phyloP scores from a whole-genome alignment of 1,139 yeast species.

The Kurtzmaniella natalensis region DNA sequence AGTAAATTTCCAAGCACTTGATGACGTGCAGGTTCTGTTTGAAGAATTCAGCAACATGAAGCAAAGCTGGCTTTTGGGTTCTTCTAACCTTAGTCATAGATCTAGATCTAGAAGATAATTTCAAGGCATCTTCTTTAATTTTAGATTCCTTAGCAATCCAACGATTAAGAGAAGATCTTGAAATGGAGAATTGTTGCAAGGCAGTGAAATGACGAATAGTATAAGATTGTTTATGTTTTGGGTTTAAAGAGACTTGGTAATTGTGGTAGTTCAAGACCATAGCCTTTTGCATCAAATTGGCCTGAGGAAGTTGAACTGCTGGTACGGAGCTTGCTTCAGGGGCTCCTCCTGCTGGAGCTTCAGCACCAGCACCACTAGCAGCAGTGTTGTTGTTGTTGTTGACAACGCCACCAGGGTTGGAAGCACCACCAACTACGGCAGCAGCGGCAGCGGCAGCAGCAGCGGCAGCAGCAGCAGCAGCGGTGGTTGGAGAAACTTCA shows the following conservation, averaged over 20 bases:
- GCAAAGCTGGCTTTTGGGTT: conserved; percentile 7
- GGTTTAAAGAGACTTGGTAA: conserved; percentile 11
- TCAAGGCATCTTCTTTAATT: conserved; percentile 10
- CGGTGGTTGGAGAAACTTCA: too few relatives aligned
- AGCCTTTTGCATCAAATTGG: conserved; percentile 13
- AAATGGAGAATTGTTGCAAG: conserved; percentile 13
- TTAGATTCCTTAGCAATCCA: conserved; percentile 16
- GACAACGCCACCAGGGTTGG: too few relatives aligned
- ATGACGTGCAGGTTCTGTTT: conserved; percentile 8
- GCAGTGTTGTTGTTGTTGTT: too few relatives aligned
- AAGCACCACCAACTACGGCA: too few relatives aligned
- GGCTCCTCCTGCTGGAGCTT: too few relatives aligned
- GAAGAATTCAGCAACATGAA: conserved; percentile 9
- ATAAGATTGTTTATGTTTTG: conserved; percentile 18
- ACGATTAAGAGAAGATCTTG: conserved; percentile 18
- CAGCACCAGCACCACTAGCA: too few relatives aligned
- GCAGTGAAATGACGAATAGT: conserved; percentile 15
- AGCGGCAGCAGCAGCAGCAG: too few relatives aligned
- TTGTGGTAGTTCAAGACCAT: conserved; percentile 17
- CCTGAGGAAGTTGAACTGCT: conserved; percentile 11
- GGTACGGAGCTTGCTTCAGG: too few relatives aligned
- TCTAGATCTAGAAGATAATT: conserved; percentile 6
- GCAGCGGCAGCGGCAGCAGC: too few relatives aligned
- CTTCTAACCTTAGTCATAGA: conserved; percentile 10
- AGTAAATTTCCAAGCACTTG: conserved; percentile 11